Percentiles rank a stretch among this genome's conserved stretches.
phyloP scores from a whole-genome alignment of 768 basidiomycete species.

The Tylopilus balloui region DNA sequence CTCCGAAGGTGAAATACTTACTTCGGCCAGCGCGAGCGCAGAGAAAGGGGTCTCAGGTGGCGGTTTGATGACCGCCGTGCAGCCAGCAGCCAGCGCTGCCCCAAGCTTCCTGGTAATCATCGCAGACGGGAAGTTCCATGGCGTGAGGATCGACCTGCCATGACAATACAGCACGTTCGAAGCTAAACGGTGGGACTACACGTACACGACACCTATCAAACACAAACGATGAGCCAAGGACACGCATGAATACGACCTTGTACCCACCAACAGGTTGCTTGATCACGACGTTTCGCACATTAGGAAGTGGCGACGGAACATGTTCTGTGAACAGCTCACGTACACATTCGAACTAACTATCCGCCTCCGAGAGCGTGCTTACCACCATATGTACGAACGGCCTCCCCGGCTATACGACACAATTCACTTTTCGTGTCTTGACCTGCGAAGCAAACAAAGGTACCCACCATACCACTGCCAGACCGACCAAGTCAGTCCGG shows the following conservation, averaged over 20 bases:
- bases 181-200: not conserved
- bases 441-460: not conserved
- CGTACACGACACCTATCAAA: conserved; percentile 45
- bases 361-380: conserved; percentile 12
- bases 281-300: conserved; percentile 79
- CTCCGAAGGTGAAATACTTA: conserved; percentile 24
- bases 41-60: conserved; percentile 95
- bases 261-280: conserved; percentile 84
- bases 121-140: conserved; percentile 94
- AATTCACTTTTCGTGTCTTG: not conserved
- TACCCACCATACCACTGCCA: conserved; percentile 73
- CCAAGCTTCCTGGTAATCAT: conserved; percentile 93
- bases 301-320: conserved; percentile 69
- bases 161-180: conserved; percentile 3
- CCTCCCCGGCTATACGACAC: conserved; percentile 70
- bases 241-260: conserved; percentile 36
- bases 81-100: conserved; percentile 91
- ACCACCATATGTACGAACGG: conserved; percentile 89
- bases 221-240: not conserved
- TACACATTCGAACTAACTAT: not conserved
- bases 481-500: conserved; percentile 1
- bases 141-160: conserved; percentile 69
- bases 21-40: conserved; percentile 87
- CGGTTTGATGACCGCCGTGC: conserved; percentile 92
- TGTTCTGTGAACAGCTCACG: conserved; percentile 48